Conservation (phyloP, 441 rosid genomes). For the Croton setiger region DNA sequence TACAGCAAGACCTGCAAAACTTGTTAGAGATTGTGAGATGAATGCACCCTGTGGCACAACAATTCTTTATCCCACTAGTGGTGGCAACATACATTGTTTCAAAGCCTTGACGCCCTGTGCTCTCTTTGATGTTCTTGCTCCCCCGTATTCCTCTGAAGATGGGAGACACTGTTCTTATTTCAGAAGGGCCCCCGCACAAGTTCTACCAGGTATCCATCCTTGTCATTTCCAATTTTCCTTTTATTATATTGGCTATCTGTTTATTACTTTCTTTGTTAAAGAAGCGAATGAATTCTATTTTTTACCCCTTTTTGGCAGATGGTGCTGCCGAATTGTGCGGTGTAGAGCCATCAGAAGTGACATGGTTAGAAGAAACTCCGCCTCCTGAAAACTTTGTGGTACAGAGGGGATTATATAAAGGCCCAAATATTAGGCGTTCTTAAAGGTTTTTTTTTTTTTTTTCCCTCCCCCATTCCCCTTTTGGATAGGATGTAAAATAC, state of each 20-base stretch:
- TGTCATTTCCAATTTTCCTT: background rate
- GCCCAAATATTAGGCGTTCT: slow-evolving; percentile 41
- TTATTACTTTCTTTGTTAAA: background rate
- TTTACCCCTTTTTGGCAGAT: slow-evolving; percentile 8
- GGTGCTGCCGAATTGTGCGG: slow-evolving; percentile 28
- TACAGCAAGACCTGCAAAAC: slow-evolving; percentile 46
- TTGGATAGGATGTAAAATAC: slow-evolving; percentile 11
- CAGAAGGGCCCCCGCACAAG: slow-evolving; percentile 24
- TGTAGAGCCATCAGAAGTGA: slow-evolving; percentile 25
- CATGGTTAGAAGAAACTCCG: slow-evolving; percentile 41
- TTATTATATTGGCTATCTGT: background rate
- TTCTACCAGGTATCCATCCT: slow-evolving; percentile 27
- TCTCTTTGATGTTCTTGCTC: slow-evolving; percentile 41
- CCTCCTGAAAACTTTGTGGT: slow-evolving; percentile 42
- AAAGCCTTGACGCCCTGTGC: slow-evolving; percentile 47
- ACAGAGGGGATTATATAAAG: slow-evolving; percentile 38
- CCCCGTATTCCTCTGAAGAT: slow-evolving; percentile 39
- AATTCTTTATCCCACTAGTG: slow-evolving; percentile 38
- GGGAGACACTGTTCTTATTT: slow-evolving; percentile 47
- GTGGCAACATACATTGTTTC: slow-evolving; percentile 49
- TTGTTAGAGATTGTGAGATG: slow-evolving; percentile 40
- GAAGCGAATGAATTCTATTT: background rate
- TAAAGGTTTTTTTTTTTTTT: slow-evolving; percentile 7
- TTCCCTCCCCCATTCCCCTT: background rate
- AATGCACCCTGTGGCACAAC: slow-evolving; percentile 39